Evolutionary conservation across 2,329 filamentous ascomycete genomes (phyloP), one percentile per base, ranked within the genome.

Genomic region (Helotiales sp.): DNA sequence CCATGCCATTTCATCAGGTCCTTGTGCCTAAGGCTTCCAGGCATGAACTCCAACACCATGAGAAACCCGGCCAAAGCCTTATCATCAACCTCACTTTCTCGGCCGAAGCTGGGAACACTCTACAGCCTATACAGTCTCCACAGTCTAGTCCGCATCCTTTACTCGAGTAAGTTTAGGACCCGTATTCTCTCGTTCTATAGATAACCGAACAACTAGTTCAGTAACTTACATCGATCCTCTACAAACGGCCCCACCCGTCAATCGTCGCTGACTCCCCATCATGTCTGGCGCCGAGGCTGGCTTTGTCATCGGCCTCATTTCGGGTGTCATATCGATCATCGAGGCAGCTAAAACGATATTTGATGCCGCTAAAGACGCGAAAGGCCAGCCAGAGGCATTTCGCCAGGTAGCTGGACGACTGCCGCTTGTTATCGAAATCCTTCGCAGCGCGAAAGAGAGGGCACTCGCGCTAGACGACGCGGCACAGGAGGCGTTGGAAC

Each of bases 301-400:
- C 1, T 30, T 54, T 46, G 57, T 63, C 27, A 29, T 65, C 57
- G 44, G 57, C 47, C 55, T 66, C 44, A 62, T 66, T 56, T 58
- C 55, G 42, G 38, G 47, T 38, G 52, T 66, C 9, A 66, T 63
- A n/a, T 51, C 56, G 38, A 63, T 65, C 19, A 55, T 66, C 50
- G 61, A 63, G 17, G 57, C 49, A 54, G 57, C 59, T 48, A 62
- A 57, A 62, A 62, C 27, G 17, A 25, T 59, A 47, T 66, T 58
- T 47, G 59, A 66, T 65, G 61, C 54, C 44, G 57, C 59, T 24
- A 58, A 57, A 59, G 57, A 66, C 40, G 60, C 52, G 27, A 63
- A 63, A 53, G 61, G 59, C 33, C 64, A 63, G 46, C 64, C 61
- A 15, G 57, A 65, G 29, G 62, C 55, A 62, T 66, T 66, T 44